Evolutionary conservation across 2,329 filamentous ascomycete genomes (phyloP).

Genomic region (Nigrograna mackinnonii): DNA sequence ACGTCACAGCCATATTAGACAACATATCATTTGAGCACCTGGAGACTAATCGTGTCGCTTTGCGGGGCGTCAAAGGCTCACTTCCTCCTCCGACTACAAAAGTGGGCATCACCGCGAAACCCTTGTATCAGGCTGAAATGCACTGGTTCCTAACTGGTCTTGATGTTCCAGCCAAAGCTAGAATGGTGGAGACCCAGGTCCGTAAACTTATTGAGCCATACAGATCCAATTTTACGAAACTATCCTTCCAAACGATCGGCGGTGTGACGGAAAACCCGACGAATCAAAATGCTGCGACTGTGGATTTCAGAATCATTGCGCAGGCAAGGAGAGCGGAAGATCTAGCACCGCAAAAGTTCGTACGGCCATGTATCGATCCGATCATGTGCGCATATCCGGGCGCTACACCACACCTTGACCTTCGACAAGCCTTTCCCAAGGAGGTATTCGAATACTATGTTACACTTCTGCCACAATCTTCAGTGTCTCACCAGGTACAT

Average conservation of each 20-base stretch:
- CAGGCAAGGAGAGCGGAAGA: conserved; percentile 47
- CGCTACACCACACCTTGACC: conserved; percentile 44
- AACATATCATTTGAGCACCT: conserved; percentile 57
- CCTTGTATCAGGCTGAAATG: conserved; percentile 51
- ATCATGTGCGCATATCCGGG: conserved; percentile 51
- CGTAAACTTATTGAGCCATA: conserved; percentile 40
- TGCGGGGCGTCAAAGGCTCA: conserved; percentile 48
- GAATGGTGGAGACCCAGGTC: conserved; percentile 45
- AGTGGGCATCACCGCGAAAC: conserved; percentile 49
- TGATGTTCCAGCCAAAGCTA: conserved; percentile 48
- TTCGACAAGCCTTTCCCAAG: conserved; percentile 43
- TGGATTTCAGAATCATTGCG: conserved; percentile 51
- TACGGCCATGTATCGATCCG: conserved; percentile 43
- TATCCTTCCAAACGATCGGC: conserved; percentile 44
- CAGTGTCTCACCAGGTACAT: conserved; percentile 26
- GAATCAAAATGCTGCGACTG: conserved; percentile 54
- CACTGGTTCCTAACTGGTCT: conserved; percentile 50
- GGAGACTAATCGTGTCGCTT: conserved; percentile 52
- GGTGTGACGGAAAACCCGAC: conserved; percentile 42
- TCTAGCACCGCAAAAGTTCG: conserved; percentile 41
- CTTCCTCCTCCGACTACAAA: conserved; percentile 40
- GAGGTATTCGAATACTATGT: conserved; percentile 48
- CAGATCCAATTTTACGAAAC: conserved; percentile 37
- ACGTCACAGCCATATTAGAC: conserved; percentile 57
- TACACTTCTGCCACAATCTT: conserved; percentile 33